phyloP scores from a whole-genome alignment of 345 rosid species.

The Populus alba region DNA sequence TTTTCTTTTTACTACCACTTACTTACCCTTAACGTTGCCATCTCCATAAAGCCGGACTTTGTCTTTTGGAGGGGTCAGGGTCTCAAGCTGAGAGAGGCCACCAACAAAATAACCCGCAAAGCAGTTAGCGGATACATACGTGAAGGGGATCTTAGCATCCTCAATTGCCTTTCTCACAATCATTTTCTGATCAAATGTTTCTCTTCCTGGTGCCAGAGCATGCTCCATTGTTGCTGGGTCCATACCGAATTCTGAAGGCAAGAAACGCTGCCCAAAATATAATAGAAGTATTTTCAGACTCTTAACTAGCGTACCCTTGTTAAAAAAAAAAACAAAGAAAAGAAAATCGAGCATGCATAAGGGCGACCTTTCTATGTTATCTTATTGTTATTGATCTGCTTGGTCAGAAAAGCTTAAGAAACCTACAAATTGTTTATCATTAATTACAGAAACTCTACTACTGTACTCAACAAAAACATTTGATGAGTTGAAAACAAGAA shows the following conservation, averaged over 20 bases:
- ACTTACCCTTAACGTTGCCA: slow-evolving; percentile 67
- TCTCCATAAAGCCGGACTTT: slow-evolving; percentile 57
- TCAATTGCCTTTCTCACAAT: slow-evolving; percentile 68
- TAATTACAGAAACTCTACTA: too few relatives aligned
- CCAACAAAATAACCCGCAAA: slow-evolving; percentile 76
- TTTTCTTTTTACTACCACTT: neutral
- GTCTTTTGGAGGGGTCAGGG: slow-evolving; percentile 62
- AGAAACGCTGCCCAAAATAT: slow-evolving; percentile 46
- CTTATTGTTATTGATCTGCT: neutral
- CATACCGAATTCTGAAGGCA: slow-evolving; percentile 91
- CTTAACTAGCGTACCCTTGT: neutral
- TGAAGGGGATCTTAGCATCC: slow-evolving; percentile 67
- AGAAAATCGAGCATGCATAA: neutral
- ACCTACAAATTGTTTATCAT: neutral
- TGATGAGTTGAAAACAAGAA: too few relatives aligned
- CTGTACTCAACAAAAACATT: too few relatives aligned
- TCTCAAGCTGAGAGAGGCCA: slow-evolving; percentile 58
- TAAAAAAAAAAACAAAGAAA: neutral
- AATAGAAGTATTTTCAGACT: neutral
- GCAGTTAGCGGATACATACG: slow-evolving; percentile 71
- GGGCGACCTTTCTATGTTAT: neutral
- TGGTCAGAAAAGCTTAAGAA: neutral
- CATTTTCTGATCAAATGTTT: slow-evolving; percentile 79
- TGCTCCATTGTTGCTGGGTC: slow-evolving; percentile 72
- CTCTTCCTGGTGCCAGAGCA: slow-evolving; percentile 79